Conservation (phyloP, 2,329 filamentous ascomycete species). For the Neopestalotiopsis sp. region DNA sequence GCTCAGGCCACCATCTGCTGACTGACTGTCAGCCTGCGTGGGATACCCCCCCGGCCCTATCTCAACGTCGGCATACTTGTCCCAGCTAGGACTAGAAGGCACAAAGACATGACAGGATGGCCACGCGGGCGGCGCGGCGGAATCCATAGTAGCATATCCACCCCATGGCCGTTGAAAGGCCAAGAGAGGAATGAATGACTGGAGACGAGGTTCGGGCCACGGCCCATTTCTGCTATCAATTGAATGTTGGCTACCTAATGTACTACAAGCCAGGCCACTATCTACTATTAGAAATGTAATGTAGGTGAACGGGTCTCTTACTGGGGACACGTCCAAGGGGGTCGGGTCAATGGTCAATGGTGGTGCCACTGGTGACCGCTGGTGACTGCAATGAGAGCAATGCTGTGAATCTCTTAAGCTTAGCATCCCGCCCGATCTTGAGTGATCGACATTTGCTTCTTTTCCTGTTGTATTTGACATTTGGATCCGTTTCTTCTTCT, state of each 20-base stretch:
- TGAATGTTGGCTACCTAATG: neutral
- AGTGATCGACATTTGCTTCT: slow-evolving; percentile 16
- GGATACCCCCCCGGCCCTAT: neutral
- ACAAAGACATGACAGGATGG: neutral
- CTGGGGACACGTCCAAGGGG: neutral
- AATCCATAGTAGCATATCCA: neutral
- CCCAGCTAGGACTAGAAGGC: slow-evolving; percentile 13
- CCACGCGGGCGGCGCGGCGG: neutral
- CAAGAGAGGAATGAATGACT: neutral
- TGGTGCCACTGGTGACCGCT: no score
- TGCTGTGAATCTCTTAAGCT: slow-evolving; percentile 17
- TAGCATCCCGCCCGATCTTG: slow-evolving; percentile 10
- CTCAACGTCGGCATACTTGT: slow-evolving; percentile 4
- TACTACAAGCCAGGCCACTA: neutral
- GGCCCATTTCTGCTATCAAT: neutral
- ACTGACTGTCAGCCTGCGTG: neutral
- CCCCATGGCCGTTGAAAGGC: neutral
- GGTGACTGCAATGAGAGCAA: neutral
- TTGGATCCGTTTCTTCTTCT: neutral
- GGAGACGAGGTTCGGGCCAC: neutral
- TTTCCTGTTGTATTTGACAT: neutral
- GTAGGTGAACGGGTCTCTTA: neutral
- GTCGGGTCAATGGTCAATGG: no score
- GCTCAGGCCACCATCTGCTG: slow-evolving; percentile 7
- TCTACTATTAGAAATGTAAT: slow-evolving; percentile 4